Evolutionary conservation across 2,329 filamentous ascomycete genomes (phyloP).

Genomic region (Cadophora sp.): DNA sequence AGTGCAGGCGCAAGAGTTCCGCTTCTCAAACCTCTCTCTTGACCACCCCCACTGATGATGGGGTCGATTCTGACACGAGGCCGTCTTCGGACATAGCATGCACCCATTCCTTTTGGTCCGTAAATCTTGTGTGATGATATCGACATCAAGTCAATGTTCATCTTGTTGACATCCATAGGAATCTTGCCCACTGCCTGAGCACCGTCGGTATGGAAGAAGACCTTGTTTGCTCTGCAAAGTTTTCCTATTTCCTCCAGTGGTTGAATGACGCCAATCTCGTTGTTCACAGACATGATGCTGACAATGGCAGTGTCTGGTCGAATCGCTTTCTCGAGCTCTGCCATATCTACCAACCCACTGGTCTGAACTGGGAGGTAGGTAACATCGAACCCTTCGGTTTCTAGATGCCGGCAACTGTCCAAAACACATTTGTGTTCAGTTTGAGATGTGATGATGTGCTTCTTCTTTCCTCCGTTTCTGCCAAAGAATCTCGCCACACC

Average conservation of each 20-base stretch:
- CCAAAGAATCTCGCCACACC: slow-evolving; percentile 96
- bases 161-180: slow-evolving; percentile 92
- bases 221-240: slow-evolving; percentile 87
- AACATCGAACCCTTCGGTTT: slow-evolving; percentile 94
- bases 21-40: slow-evolving; percentile 93
- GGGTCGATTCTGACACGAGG: slow-evolving; percentile 94
- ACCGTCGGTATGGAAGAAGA: slow-evolving; percentile 97
- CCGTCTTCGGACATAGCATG: slow-evolving; percentile 91
- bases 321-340: slow-evolving; percentile 86
- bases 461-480: slow-evolving; percentile 86
- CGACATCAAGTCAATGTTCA: slow-evolving; percentile 98
- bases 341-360: slow-evolving; percentile 85
- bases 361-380: slow-evolving; percentile 94
- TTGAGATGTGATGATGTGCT: slow-evolving; percentile 95
- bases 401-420: slow-evolving; percentile 94
- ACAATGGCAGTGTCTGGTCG: slow-evolving; percentile 90
- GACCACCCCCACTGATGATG: slow-evolving; percentile 94
- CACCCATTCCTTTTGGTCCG: slow-evolving; percentile 95
- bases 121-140: slow-evolving; percentile 99
- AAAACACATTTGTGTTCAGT: slow-evolving; percentile 99
- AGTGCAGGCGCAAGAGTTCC: slow-evolving; percentile 91
- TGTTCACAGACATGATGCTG: slow-evolving; percentile 99
- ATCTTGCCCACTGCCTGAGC: slow-evolving; percentile 99
- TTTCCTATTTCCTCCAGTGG: slow-evolving; percentile 92
- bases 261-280: slow-evolving; percentile 99